These are phyloP conservation scores for Craspedostauros australis DNA, from an alignment of 108 stramenopile genomes.

Conservation along the genomic window DNA sequence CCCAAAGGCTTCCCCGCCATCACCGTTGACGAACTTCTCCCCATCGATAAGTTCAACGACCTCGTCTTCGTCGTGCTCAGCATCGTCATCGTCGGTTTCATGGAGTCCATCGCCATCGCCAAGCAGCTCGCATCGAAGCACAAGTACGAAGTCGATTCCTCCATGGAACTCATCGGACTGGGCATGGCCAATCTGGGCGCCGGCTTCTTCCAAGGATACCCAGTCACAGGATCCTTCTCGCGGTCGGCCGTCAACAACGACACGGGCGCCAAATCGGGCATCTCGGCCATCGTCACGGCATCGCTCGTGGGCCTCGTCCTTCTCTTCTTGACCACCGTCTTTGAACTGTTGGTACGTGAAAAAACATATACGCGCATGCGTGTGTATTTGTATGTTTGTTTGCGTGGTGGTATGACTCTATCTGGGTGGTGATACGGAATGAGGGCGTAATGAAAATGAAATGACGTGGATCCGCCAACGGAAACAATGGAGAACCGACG, in stretches of 20 bases:
- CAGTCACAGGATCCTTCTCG: conserved; percentile 64
- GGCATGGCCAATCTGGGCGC: conserved; percentile 70
- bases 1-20: conserved; percentile 56
- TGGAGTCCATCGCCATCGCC: conserved; percentile 79
- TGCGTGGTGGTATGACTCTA: no score
- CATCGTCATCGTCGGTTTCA: conserved; percentile 66
- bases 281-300: conserved; percentile 59
- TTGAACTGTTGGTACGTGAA: conserved; percentile 60
- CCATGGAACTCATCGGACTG: conserved; percentile 69
- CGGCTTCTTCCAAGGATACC: conserved; percentile 53
- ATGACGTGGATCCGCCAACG: no score
- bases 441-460: no score
- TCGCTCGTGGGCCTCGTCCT: conserved; percentile 57
- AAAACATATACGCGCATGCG: no score
- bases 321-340: conserved; percentile 65
- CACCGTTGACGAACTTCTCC: conserved; percentile 14
- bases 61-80: conserved; percentile 26
- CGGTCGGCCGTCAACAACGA: conserved; percentile 75
- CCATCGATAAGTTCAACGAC: conserved; percentile 27
- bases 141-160: conserved; percentile 67
- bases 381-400: no score
- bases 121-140: conserved; percentile 58
- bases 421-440: no score
- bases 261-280: conserved; percentile 53
- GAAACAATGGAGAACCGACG: no score